These are phyloP conservation scores for Solanum tacnaense DNA, from an alignment of 257 asterid genomes.

Conservation along the genomic window DNA sequence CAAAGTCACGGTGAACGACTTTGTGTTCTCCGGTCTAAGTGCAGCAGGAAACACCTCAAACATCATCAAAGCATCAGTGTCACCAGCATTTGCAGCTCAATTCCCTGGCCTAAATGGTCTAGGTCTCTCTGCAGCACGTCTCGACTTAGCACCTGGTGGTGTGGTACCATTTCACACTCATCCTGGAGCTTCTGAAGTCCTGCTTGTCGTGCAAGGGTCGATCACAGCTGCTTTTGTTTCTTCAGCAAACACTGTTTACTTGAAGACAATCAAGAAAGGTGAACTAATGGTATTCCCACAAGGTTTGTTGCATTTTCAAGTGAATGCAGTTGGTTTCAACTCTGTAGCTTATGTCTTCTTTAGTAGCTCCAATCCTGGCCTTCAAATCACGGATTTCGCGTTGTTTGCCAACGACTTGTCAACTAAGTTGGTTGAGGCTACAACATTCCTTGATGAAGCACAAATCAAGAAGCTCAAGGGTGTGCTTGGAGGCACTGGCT, in stretches of 20 bases:
- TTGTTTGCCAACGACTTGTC: conserved; percentile 70
- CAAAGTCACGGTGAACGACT: conserved; percentile 39
- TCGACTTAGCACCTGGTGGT: conserved; percentile 56
- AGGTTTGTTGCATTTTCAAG: conserved; percentile 69
- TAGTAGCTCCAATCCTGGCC: conserved; percentile 53
- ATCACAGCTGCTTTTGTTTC: conserved; percentile 60
- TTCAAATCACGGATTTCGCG: conserved; percentile 56
- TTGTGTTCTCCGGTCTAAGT: conserved; percentile 39
- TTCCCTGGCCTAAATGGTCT: conserved; percentile 68
- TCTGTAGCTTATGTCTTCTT: conserved; percentile 53
- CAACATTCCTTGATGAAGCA: conserved; percentile 54
- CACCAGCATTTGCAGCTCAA: conserved; percentile 49
- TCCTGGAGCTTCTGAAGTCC: conserved; percentile 56
- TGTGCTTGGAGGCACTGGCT: conserved; percentile 69
- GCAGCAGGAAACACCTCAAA: conserved; percentile 61
- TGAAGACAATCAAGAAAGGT: conserved; percentile 43
- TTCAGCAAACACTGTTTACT: conserved; percentile 37
- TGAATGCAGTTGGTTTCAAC: conserved; percentile 36
- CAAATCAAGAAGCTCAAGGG: conserved; percentile 84
- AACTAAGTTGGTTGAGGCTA: conserved; percentile 43
- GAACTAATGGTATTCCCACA: conserved; percentile 70
- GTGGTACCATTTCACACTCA: conserved; percentile 82
- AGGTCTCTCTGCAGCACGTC: conserved; percentile 50
- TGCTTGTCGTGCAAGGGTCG: conserved; percentile 46
- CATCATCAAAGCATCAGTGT: conserved; percentile 57